Evolutionary conservation across 805 yeast species (phyloP).

Genomic region (Yamadazyma tumulicola): DNA sequence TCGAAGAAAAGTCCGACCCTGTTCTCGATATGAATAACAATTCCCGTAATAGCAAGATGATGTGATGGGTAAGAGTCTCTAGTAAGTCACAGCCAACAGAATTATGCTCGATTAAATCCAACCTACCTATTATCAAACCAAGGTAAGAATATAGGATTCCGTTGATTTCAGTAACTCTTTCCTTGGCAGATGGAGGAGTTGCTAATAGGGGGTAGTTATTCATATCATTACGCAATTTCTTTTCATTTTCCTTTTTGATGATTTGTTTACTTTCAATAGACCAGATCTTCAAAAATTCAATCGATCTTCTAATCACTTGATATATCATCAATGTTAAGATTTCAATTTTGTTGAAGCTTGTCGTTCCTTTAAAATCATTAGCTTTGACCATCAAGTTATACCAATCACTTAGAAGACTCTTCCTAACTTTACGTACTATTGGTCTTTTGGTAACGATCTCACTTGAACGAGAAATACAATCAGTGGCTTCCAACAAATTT

Average conservation of each 20-base stretch:
- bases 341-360: constrained; percentile 54
- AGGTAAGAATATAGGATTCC: constrained; percentile 57
- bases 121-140: constrained; percentile 67
- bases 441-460: constrained; percentile 64
- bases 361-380: constrained; percentile 66
- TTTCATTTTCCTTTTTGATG: constrained; percentile 34
- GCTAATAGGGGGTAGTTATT: constrained; percentile 44
- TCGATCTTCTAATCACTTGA: constrained; percentile 64
- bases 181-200: constrained; percentile 58
- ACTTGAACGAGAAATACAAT: constrained; percentile 72
- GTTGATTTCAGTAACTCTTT: constrained; percentile 62
- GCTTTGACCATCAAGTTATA: constrained; percentile 73
- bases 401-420: constrained; percentile 75
- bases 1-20: constrained; percentile 37
- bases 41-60: constrained; percentile 62
- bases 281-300: constrained; percentile 69
- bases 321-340: constrained; percentile 60
- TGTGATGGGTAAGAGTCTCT: constrained; percentile 65
- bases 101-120: constrained; percentile 75
- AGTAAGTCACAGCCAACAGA: constrained; percentile 64
- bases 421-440: constrained; percentile 59
- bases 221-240: constrained; percentile 32
- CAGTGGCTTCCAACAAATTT: constrained; percentile 58
- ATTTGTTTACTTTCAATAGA: constrained; percentile 54
- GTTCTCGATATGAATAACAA: constrained; percentile 56